A percentile compares a stretch with the other conserved stretches of the same genome.
Conservation (phyloP, 2,329 filamentous ascomycete species). For the Hypoxylon sp. region DNA sequence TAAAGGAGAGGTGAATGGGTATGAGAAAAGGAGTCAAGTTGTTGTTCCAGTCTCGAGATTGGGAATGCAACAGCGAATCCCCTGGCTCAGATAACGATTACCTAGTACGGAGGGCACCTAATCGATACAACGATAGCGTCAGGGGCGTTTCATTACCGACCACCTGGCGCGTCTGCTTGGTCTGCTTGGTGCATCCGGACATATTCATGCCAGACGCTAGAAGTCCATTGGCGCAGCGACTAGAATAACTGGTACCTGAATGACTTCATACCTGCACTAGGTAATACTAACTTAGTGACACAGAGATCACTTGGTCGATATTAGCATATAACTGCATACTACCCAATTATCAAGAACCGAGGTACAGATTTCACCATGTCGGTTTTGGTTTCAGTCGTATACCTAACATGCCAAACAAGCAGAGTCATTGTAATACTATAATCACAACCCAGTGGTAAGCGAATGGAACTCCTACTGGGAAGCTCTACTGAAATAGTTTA, state of each 20-base stretch:
- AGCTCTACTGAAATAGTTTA: not conserved
- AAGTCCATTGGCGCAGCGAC: conserved; percentile 10
- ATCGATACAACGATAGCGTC: conserved; percentile 28
- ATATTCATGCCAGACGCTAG: conserved; percentile 16
- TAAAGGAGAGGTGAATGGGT: not conserved
- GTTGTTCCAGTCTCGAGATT: conserved; percentile 21
- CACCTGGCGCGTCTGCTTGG: conserved; percentile 10
- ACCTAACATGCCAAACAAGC: not conserved
- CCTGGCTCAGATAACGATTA: conserved; percentile 27
- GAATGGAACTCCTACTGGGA: not conserved
- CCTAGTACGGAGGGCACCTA: conserved; percentile 27
- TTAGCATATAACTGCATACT: not conserved
- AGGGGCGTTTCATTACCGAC: conserved; percentile 26
- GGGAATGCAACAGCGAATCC: conserved; percentile 34
- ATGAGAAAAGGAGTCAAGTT: conserved; percentile 19
- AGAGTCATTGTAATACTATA: not conserved
- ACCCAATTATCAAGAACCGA: conserved; percentile 1
- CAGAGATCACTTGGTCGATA: not conserved
- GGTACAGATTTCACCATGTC: not conserved
- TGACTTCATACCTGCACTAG: conserved; percentile 33
- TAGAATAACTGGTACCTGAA: conserved; percentile 23
- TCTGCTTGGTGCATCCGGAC: conserved; percentile 1
- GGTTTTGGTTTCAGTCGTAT: not conserved
- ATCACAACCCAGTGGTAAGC: not conserved
- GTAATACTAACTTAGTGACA: not conserved